Evolutionary conservation across 148 eudicot genomes (phyloP).

Genomic region (Vaccinium macrocarpon): DNA sequence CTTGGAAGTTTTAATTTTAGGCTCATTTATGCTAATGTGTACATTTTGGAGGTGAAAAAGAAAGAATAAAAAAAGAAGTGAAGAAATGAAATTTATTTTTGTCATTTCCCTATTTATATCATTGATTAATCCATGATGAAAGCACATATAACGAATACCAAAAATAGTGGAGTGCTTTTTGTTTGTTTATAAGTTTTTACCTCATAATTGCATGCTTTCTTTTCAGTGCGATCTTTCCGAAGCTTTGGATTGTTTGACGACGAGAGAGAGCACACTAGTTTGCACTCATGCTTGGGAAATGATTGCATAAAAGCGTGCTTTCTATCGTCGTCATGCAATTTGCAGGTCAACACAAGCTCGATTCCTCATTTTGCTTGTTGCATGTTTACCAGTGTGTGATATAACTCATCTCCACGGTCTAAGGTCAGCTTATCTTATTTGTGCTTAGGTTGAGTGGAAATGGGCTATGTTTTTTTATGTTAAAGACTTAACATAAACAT

Average conservation of each 20-base stretch:
- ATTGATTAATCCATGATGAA: neutral
- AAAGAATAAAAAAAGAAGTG: neutral
- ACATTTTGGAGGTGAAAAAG: neutral
- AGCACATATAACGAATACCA: neutral
- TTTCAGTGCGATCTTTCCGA: neutral
- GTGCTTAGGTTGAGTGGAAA: neutral
- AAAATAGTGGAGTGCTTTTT: neutral
- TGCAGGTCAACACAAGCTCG: slow-evolving; percentile 7
- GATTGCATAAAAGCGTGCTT: slow-evolving; percentile 34
- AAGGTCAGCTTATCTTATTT: neutral
- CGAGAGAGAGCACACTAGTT: slow-evolving; percentile 52
- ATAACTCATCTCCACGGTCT: neutral
- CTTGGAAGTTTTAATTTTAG: neutral
- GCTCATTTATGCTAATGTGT: neutral
- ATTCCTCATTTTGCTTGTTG: neutral
- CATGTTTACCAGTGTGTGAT: neutral
- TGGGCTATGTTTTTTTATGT: neutral
- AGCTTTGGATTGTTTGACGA: slow-evolving; percentile 36
- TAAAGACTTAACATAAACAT: neutral
- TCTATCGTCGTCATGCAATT: slow-evolving; percentile 38
- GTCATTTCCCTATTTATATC: neutral
- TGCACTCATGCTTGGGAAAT: slow-evolving; percentile 15
- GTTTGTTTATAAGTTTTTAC: neutral
- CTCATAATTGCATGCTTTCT: neutral
- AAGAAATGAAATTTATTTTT: neutral